Conservation (phyloP, 257 asterid genomes). For the Lycium barbarum region DNA sequence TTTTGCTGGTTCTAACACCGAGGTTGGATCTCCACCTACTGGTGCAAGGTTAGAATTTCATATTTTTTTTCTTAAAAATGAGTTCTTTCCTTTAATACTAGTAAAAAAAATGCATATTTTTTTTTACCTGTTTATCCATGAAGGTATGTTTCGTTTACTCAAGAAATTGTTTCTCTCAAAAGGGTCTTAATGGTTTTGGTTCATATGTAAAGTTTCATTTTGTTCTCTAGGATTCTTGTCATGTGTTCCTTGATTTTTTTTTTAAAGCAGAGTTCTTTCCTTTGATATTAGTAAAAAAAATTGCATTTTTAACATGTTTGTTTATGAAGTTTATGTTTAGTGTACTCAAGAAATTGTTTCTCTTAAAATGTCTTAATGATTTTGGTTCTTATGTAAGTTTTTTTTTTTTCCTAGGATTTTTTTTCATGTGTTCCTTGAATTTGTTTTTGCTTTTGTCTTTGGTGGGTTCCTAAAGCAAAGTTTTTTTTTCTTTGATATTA, state of each 20-base stretch:
- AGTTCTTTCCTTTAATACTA: background rate
- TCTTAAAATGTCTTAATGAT: background rate
- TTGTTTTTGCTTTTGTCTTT: background rate
- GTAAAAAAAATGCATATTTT: background rate
- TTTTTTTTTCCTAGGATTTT: background rate
- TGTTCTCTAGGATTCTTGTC: background rate
- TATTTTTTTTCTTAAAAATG: background rate
- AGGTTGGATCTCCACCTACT: conserved; percentile 57
- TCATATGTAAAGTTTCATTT: background rate
- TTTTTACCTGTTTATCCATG: background rate
- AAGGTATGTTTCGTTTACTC: background rate
- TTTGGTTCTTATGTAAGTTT: background rate
- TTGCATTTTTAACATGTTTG: background rate
- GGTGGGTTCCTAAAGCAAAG: background rate
- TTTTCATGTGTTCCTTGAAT: conserved; percentile 7
- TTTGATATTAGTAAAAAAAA: background rate
- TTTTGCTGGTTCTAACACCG: conserved; percentile 36
- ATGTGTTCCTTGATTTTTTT: background rate
- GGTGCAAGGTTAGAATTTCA: conserved; percentile 54
- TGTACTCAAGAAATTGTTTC: background rate
- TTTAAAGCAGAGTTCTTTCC: background rate
- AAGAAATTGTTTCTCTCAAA: background rate
- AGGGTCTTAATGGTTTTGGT: background rate
- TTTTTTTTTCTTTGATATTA: background rate
- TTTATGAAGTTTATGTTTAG: background rate